Conservation (phyloP, 495 filamentous ascomycete genomes). For the Aspergillus wentii region DNA sequence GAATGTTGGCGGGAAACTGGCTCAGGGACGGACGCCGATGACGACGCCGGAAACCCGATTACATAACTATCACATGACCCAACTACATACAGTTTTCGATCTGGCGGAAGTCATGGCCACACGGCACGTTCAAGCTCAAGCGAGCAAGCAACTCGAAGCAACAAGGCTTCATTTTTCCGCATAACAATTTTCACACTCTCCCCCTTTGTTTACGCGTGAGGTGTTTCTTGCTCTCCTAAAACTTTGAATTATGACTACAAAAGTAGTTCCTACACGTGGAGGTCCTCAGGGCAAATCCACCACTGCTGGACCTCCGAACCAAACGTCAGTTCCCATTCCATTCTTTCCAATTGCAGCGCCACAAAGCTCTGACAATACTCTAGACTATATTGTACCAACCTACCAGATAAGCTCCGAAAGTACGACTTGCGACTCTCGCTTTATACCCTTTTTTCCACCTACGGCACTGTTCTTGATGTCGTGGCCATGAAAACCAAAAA, state of each 20-base stretch:
- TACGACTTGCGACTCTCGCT: slow-evolving; percentile 74
- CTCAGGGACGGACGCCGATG: too few species aligned
- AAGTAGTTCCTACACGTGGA: slow-evolving; percentile 28
- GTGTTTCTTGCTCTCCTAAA: not conserved
- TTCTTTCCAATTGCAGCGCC: slow-evolving; percentile 7
- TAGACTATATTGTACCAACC: slow-evolving; percentile 82
- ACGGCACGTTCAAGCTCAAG: too few species aligned
- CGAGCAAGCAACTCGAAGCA: not conserved
- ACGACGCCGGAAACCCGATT: slow-evolving; percentile 22
- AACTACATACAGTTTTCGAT: not conserved
- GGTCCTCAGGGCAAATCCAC: slow-evolving; percentile 30
- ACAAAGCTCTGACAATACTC: slow-evolving; percentile 23
- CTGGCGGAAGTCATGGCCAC: too few species aligned
- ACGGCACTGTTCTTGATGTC: slow-evolving; percentile 92
- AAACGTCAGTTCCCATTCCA: slow-evolving; percentile 54
- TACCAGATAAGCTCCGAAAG: slow-evolving; percentile 83
- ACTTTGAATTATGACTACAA: slow-evolving; percentile 33
- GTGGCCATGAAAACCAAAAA: slow-evolving; percentile 80
- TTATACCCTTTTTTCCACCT: slow-evolving; percentile 90
- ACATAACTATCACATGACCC: slow-evolving; percentile 25
- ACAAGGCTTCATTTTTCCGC: slow-evolving; percentile 8
- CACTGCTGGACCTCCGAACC: slow-evolving; percentile 52
- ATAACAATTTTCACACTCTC: not conserved
- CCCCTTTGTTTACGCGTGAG: not conserved
- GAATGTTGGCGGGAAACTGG: slow-evolving; percentile 9